phyloP scores from a whole-genome alignment of 2,329 filamentous ascomycete species.

The Davidsoniella virescens region DNA sequence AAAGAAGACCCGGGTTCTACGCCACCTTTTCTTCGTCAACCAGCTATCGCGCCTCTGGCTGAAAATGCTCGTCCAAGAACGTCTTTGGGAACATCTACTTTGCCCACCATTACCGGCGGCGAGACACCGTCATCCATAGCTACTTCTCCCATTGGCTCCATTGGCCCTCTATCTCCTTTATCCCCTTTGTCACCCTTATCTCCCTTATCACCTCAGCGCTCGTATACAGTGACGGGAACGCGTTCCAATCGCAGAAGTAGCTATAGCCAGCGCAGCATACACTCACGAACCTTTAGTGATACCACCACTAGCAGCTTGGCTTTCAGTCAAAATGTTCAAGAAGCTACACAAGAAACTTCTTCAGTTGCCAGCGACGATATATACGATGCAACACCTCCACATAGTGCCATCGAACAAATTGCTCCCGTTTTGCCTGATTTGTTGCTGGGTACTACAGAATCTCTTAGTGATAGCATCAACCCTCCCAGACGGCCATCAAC shows the following conservation, averaged over 20 bases:
- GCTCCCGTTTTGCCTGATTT: no score
- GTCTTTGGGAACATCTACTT: not conserved
- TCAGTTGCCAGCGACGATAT: not conserved
- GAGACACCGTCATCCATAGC: not conserved
- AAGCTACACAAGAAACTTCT: not conserved
- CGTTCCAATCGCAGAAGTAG: no score
- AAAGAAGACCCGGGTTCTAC: slow-evolving; percentile 43
- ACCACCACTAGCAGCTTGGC: no score
- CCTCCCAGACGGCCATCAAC: not conserved
- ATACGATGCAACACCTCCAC: not conserved
- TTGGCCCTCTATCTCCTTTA: slow-evolving; percentile 2
- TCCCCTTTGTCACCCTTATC: slow-evolving; percentile 3
- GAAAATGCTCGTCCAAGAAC: slow-evolving; percentile 14
- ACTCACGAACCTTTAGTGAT: not conserved
- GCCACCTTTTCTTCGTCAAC: slow-evolving; percentile 38
- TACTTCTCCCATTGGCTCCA: not conserved
- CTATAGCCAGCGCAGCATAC: not conserved
- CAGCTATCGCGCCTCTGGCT: slow-evolving; percentile 23
- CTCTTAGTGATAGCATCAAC: not conserved
- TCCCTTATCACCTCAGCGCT: not conserved
- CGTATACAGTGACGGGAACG: not conserved
- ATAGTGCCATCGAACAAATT: no score
- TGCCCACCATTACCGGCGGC: not conserved
- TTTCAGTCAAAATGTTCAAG: not conserved
- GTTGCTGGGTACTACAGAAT: not conserved